phyloP scores from a whole-genome alignment of 495 filamentous ascomycete genomes.

The Cudoniella acicularis region DNA sequence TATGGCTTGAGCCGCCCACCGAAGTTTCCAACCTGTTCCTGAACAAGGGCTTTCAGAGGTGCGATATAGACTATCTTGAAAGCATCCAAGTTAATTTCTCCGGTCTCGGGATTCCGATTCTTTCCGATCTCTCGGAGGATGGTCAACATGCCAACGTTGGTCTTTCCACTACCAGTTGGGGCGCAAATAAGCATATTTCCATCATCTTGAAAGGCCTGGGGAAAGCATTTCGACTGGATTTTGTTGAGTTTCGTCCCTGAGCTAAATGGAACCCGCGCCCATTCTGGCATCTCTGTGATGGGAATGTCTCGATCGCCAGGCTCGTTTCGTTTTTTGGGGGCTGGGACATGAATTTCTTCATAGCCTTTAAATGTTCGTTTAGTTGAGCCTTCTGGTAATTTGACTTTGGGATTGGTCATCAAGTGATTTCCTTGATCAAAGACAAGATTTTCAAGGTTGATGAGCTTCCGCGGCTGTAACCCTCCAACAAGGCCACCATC shows the following conservation, averaged over 20 bases:
- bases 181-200: slow-evolving; percentile 97
- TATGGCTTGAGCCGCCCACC: slow-evolving; percentile 86
- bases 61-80: slow-evolving; percentile 98
- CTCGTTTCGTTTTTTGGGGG: slow-evolving; percentile 78
- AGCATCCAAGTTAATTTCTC: slow-evolving; percentile 87
- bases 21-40: slow-evolving; percentile 97
- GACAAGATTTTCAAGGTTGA: slow-evolving; percentile 92
- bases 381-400: slow-evolving; percentile 90
- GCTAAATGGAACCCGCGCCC: slow-evolving; percentile 84
- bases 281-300: slow-evolving; percentile 84
- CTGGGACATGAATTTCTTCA: slow-evolving; percentile 94
- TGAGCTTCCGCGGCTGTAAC: slow-evolving; percentile 79
- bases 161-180: slow-evolving; percentile 96
- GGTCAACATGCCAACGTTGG: slow-evolving; percentile 96
- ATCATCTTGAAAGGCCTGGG: slow-evolving; percentile 88
- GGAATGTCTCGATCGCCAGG: slow-evolving; percentile 77
- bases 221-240: slow-evolving; percentile 90
- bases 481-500: slow-evolving; percentile 64
- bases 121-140: slow-evolving; percentile 97
- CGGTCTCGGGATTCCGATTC: slow-evolving; percentile 78
- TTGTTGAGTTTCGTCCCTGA: slow-evolving; percentile 77
- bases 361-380: slow-evolving; percentile 97
- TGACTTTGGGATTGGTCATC: slow-evolving; percentile 96
- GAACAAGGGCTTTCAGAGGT: slow-evolving; percentile 89
- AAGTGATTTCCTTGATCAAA: slow-evolving; percentile 98